Percentiles rank a stretch among this genome's conserved stretches.
phyloP scores from a whole-genome alignment of 2,329 filamentous ascomycete genomes.

The Cephalotrichum gorgonifer region DNA sequence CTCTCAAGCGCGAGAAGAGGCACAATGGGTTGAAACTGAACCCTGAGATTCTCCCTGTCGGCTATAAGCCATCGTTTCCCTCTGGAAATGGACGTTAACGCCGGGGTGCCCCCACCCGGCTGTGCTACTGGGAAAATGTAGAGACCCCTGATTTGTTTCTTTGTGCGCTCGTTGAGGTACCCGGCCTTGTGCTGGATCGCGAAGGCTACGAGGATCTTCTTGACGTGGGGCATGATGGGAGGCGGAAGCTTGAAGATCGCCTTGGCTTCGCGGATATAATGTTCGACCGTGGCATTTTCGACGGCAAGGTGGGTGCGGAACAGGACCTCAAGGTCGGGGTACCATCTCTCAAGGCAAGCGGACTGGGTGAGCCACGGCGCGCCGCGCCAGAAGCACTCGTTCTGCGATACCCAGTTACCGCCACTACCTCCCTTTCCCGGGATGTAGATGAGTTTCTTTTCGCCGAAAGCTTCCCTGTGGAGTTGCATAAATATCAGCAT shows the following conservation, averaged over 20 bases:
- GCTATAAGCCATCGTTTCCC: slow-evolving; percentile 7
- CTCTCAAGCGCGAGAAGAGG: slow-evolving; percentile 3
- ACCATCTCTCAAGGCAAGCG: background rate
- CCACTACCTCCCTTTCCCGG: background rate
- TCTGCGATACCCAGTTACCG: slow-evolving; percentile 1
- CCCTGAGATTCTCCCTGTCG: slow-evolving; percentile 3
- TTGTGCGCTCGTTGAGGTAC: background rate
- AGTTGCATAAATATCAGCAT: background rate
- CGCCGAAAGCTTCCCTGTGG: background rate
- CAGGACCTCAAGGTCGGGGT: slow-evolving; percentile 4
- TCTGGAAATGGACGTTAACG: background rate
- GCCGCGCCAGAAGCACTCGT: slow-evolving; percentile 6
- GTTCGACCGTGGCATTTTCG: background rate
- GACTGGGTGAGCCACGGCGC: slow-evolving; percentile 5
- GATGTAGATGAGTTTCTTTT: slow-evolving; percentile 1
- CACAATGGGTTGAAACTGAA: slow-evolving; percentile 1
- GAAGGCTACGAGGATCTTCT: background rate
- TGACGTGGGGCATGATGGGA: background rate
- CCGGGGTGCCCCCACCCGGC: background rate
- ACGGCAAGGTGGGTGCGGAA: slow-evolving; percentile 3
- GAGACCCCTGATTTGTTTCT: background rate
- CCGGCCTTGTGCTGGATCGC: background rate
- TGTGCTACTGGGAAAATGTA: background rate
- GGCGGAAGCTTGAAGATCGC: background rate
- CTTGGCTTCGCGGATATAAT: slow-evolving; percentile 4